Evolutionary conservation across 2,329 filamentous ascomycete species (phyloP), one percentile per base, ranked within the genome.

Genomic region (Thielaviopsis cerberus): DNA sequence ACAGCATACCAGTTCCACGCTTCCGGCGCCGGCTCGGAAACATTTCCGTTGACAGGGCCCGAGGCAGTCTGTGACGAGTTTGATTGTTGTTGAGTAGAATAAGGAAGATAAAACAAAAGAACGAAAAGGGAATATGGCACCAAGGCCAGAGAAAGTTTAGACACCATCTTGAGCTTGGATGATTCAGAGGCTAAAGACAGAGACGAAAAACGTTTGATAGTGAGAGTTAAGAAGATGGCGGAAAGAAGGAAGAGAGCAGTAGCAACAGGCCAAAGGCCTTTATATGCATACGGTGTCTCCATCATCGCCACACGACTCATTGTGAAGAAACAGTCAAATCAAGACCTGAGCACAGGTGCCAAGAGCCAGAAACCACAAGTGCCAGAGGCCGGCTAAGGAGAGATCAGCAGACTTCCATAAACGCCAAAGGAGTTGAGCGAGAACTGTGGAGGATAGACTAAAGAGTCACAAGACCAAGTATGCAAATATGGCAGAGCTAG

Each of bases 1-100:
- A 61, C 26, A 7, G 57, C 56, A 41, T 61, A 61, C 53, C 53
- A 58, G 30, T 24, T 26, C 11, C 25, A 50, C 8, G 51, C 48
- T 6, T 45, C 30, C n/a, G 55, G 22, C 6, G 59, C 30, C n/a
- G 55, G n/a, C 34, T 41, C 30, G 25, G 56, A 27, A 13, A 30
- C 25, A 8, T 24, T 53, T 11, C 51, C 17, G 7, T 27, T 34
- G 8, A 15, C 41, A 17, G 27, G 13, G 22, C 5, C 51, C 11
- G 13, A 4, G 20, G 24, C 1, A 27, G 51, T 17, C 15, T n/a
- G n/a, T n/a, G 48, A 4, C 5, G 48, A 24, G 48, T 51, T 11
- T 4, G 20, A 17, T 22, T 51, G 48, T 11, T 52, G 51, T 13
- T 52, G 51, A 37, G 37, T 2, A 26, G 11, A 52, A 52, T n/a